Conservation (phyloP, 2,329 filamentous ascomycete species). For the Sarocladiaceae sp. region DNA sequence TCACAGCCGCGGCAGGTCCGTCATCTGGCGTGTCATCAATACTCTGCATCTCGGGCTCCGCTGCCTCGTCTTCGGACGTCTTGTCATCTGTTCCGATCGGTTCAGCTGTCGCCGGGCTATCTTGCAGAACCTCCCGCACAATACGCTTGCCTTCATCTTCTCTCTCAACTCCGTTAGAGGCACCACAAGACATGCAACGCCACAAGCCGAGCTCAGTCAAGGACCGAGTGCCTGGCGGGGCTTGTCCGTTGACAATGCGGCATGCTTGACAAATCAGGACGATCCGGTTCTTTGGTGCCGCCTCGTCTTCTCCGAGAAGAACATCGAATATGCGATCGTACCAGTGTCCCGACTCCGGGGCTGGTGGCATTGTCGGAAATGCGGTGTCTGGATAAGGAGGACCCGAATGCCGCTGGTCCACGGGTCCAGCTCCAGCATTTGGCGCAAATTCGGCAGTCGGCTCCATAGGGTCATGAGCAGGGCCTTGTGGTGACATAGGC, state of each 20-base stretch:
- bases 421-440: conserved; percentile 43
- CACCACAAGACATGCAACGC: conserved; percentile 81
- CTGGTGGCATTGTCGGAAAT: conserved; percentile 13
- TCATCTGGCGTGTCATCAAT: conserved; percentile 14
- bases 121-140: conserved; percentile 54
- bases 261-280: conserved; percentile 79
- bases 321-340: conserved; percentile 92
- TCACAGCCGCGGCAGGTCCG: conserved; percentile 17
- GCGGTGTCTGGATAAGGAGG: background rate
- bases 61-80: background rate
- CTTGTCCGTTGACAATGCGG: conserved; percentile 89
- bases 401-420: conserved; percentile 16
- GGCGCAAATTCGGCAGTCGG: conserved; percentile 63
- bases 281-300: conserved; percentile 81
- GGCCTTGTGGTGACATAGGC: conserved; percentile 17
- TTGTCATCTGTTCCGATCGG: conserved; percentile 9
- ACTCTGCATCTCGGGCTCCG: background rate
- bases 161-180: conserved; percentile 73
- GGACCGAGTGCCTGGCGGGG: conserved; percentile 74
- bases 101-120: conserved; percentile 11
- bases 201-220: conserved; percentile 78
- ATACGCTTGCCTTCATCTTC: conserved; percentile 71
- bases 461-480: conserved; percentile 24
- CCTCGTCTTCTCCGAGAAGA: conserved; percentile 91
- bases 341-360: conserved; percentile 58